phyloP scores from a whole-genome alignment of 768 basidiomycete genomes.

The Mrakia blollopis region DNA sequence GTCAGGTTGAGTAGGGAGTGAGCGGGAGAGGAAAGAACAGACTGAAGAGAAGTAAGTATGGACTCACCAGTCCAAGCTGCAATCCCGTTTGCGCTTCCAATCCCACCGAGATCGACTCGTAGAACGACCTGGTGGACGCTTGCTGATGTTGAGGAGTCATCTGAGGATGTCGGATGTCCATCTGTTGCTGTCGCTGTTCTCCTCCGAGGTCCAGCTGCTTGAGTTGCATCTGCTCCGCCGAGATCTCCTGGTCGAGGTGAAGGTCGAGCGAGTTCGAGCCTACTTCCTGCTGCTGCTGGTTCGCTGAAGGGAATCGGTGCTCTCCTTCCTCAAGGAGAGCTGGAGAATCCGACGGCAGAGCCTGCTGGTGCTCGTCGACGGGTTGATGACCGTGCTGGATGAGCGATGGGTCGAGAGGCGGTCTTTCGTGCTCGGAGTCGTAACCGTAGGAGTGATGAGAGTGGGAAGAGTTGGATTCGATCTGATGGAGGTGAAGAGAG shows the following conservation, averaged over 20 bases:
- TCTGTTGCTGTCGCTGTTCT: not conserved
- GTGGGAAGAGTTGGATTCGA: not conserved
- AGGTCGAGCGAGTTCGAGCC: not conserved
- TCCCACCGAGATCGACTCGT: not conserved
- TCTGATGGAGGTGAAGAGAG: not conserved
- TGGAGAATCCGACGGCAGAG: not conserved
- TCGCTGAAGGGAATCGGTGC: not conserved
- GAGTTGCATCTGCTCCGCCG: not conserved
- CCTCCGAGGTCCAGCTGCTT: not conserved
- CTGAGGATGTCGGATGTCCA: not conserved
- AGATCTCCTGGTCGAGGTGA: not conserved
- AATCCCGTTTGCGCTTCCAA: not conserved
- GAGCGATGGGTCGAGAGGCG: not conserved
- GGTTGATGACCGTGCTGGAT: not conserved
- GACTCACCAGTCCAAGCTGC: not conserved
- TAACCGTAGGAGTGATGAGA: not conserved
- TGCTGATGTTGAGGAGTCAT: not conserved
- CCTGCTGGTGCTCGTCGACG: not conserved
- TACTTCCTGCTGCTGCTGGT: no score
- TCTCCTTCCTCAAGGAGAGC: no score
- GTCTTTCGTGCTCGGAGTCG: not conserved
- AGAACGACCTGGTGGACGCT: not conserved
- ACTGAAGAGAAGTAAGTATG: not conserved
- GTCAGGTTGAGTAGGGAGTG: not conserved
- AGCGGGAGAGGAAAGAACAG: not conserved